phyloP scores from a whole-genome alignment of 352 stramenopile species.

The Globisporangium acanthophoron region DNA sequence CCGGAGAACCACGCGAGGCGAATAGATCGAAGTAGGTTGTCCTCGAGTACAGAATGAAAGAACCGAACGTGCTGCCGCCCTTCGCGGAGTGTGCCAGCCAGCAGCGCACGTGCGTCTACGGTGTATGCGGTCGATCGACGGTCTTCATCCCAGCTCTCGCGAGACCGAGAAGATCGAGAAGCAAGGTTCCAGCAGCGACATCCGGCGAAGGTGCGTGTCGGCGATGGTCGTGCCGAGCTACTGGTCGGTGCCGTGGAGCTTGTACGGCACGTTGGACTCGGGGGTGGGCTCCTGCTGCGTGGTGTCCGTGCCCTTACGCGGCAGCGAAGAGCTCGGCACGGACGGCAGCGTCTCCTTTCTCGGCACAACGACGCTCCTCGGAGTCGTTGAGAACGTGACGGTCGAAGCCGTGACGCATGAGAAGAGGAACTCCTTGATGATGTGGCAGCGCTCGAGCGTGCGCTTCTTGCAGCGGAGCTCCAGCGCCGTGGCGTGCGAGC shows the following conservation, averaged over 20 bases:
- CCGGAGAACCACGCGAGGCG: neutral
- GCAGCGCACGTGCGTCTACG: neutral
- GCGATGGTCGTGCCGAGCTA: neutral
- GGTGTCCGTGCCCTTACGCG: constrained; percentile 11
- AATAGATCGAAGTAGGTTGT: neutral
- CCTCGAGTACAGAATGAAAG: neutral
- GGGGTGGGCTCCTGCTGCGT: neutral
- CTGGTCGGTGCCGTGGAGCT: constrained; percentile 4
- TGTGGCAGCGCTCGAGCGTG: constrained; percentile 39
- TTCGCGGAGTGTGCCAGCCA: no score
- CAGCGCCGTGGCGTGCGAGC: constrained; percentile 38
- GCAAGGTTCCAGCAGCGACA: no score
- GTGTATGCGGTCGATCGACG: neutral
- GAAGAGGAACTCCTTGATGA: constrained; percentile 52
- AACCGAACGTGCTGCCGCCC: neutral
- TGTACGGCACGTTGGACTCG: constrained; percentile 5
- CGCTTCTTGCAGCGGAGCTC: constrained; percentile 59
- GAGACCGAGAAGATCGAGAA: neutral
- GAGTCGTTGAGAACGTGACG: neutral
- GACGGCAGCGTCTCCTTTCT: constrained; percentile 13
- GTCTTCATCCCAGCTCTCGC: neutral
- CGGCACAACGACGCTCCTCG: constrained; percentile 2
- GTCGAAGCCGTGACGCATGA: constrained; percentile 9
- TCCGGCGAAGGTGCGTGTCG: no score
- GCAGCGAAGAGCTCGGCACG: constrained; percentile 17